These are phyloP conservation scores for Colletotrichum karsti DNA, from an alignment of 2,329 filamentous ascomycete genomes.

Conservation along the genomic window DNA sequence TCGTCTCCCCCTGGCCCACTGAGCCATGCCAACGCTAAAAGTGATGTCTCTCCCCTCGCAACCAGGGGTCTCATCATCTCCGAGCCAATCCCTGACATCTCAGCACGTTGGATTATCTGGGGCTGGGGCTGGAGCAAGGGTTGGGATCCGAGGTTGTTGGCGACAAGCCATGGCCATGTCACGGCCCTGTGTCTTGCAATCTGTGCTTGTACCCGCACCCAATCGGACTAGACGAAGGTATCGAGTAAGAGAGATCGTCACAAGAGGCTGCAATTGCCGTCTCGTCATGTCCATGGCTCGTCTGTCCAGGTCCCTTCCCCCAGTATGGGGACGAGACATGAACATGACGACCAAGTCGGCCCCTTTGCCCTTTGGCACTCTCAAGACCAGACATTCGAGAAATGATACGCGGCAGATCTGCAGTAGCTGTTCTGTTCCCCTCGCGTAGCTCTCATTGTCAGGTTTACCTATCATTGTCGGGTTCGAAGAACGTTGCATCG, in stretches of 20 bases:
- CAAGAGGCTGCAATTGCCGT: no score
- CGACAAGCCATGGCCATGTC: constrained; percentile 13
- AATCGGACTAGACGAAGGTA: neutral
- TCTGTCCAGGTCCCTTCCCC: no score
- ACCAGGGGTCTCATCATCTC: constrained; percentile 30
- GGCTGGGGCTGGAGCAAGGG: constrained; percentile 13
- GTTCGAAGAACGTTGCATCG: neutral
- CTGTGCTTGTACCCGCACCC: constrained; percentile 10
- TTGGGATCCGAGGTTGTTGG: neutral
- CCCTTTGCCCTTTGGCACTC: no score
- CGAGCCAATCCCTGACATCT: constrained; percentile 26
- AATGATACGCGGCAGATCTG: no score
- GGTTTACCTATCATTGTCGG: no score
- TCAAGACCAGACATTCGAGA: no score
- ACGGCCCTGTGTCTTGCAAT: neutral
- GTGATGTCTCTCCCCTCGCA: neutral
- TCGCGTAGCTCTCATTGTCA: no score
- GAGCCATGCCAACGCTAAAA: constrained; percentile 1
- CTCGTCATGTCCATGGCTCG: no score
- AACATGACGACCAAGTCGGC: neutral
- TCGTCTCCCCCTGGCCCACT: neutral
- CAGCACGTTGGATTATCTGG: constrained; percentile 22
- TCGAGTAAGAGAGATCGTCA: neutral
- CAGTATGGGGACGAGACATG: no score
- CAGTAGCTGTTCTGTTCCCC: no score